Percentiles rank a stretch among this genome's conserved stretches.
These are phyloP conservation scores for Aegilops speltoides DNA, from an alignment of 176 grass and related monocot genomes.

Conservation along the genomic window DNA sequence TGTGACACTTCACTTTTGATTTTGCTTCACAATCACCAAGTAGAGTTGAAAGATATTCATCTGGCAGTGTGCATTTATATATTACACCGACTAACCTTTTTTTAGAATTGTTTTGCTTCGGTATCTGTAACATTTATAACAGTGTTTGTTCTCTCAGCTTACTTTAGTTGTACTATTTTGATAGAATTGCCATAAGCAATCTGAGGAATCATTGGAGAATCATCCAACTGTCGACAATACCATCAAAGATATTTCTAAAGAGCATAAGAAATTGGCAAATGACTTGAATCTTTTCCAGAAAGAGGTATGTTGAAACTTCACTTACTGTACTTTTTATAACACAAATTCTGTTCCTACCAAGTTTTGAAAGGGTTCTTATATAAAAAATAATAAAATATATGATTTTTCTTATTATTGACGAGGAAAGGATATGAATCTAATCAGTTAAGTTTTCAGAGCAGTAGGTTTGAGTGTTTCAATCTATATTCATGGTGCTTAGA, in stretches of 20 bases:
- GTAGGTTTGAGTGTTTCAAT: neutral
- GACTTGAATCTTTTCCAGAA: slow-evolving; percentile 74
- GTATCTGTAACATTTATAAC: neutral
- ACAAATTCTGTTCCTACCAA: neutral
- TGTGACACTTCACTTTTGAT: slow-evolving; percentile 9
- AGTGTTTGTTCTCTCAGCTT: slow-evolving; percentile 29
- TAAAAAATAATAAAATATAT: neutral
- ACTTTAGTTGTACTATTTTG: slow-evolving; percentile 19
- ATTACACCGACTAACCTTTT: neutral
- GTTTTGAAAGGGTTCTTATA: slow-evolving; percentile 19
- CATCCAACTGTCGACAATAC: slow-evolving; percentile 29
- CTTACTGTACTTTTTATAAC: neutral
- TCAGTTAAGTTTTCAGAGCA: neutral
- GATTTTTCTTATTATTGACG: neutral
- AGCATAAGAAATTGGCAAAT: slow-evolving; percentile 64
- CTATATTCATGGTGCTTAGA: slow-evolving; percentile 13
- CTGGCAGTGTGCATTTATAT: slow-evolving; percentile 5
- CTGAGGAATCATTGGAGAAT: slow-evolving; percentile 27
- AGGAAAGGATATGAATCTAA: neutral
- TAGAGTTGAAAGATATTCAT: slow-evolving; percentile 2
- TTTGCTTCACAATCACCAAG: neutral
- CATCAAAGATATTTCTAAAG: slow-evolving; percentile 62
- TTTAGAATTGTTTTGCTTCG: neutral
- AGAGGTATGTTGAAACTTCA: slow-evolving; percentile 68
- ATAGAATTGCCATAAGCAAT: slow-evolving; percentile 46